Percentiles rank a stretch among this genome's conserved stretches.
These are phyloP conservation scores for Gentiana straminea DNA, from an alignment of 257 asterid species.

Conservation along the genomic window DNA sequence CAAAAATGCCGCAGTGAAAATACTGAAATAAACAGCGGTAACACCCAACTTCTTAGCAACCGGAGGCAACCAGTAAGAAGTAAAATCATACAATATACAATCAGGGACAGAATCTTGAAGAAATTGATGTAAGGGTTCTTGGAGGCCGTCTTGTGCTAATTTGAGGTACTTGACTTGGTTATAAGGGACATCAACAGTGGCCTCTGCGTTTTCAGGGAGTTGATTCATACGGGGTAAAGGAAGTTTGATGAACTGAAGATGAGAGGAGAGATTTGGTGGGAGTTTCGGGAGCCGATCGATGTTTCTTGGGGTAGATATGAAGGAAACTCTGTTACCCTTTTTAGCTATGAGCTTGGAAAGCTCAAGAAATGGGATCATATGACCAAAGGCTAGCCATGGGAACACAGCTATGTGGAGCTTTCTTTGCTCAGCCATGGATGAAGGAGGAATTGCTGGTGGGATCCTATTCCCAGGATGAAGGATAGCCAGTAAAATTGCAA, in stretches of 20 bases:
- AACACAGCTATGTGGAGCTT: conserved; percentile 37
- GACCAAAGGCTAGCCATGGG: conserved; percentile 76
- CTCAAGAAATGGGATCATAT: conserved; percentile 37
- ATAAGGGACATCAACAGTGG: conserved; percentile 18
- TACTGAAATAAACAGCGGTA: conserved; percentile 9
- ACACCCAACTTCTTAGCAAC: conserved; percentile 9
- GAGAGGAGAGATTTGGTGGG: conserved; percentile 11
- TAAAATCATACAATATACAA: conserved; percentile 26
- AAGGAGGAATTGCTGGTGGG: background rate
- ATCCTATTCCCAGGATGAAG: no score
- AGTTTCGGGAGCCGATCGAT: conserved; percentile 45
- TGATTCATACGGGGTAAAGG: conserved; percentile 21
- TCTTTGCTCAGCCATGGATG: conserved; percentile 13
- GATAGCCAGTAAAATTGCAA: no score
- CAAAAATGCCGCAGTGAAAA: background rate
- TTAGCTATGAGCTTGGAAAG: conserved; percentile 39
- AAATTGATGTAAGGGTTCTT: conserved; percentile 10
- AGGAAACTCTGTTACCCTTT: conserved; percentile 39
- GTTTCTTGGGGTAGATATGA: conserved; percentile 42
- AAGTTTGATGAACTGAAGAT: conserved; percentile 24
- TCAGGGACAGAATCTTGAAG: conserved; percentile 16
- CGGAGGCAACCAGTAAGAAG: conserved; percentile 20
- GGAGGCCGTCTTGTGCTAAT: conserved; percentile 20
- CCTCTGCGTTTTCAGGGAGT: conserved; percentile 24
- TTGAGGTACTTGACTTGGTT: conserved; percentile 24